Conservation (phyloP, 768 basidiomycete genomes). For the Mycena rebaudengoi region DNA sequence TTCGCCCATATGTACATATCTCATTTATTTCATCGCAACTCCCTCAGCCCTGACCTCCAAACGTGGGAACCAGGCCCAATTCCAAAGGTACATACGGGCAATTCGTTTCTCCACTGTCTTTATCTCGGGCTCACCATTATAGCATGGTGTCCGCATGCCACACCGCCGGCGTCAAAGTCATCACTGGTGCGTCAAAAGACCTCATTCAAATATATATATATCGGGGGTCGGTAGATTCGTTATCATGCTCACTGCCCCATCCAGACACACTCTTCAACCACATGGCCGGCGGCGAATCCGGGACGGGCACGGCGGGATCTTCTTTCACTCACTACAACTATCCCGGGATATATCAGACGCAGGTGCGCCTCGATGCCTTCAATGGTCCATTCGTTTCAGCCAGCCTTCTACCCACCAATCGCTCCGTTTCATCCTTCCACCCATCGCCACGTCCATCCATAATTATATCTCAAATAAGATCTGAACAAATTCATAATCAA, state of each 20-base stretch:
- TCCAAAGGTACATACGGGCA: conserved; percentile 40
- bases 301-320: conserved; percentile 58
- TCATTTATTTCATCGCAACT: too few relatives aligned
- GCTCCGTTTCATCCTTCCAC: too few relatives aligned
- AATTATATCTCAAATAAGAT: too few relatives aligned
- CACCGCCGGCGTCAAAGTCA: conserved; percentile 63
- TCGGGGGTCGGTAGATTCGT: too few relatives aligned
- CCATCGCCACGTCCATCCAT: too few relatives aligned
- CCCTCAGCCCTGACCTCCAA: conserved; percentile 69
- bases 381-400: neutral
- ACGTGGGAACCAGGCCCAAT: conserved; percentile 66
- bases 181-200: too few relatives aligned
- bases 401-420: too few relatives aligned
- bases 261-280: conserved; percentile 71
- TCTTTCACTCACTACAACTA: conserved; percentile 63
- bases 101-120: neutral
- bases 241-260: too few relatives aligned
- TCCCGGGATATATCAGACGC: conserved; percentile 55
- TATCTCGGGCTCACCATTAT: neutral
- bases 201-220: too few relatives aligned
- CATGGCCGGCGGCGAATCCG: conserved; percentile 62
- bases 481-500: too few relatives aligned
- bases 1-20: too few relatives aligned
- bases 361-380: conserved; percentile 47
- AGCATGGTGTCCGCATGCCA: conserved; percentile 63